A percentile compares a stretch with the other conserved stretches of the same genome.
phyloP scores from a whole-genome alignment of 1,139 yeast genomes.

The Hemisphaericaspora xylofermentans region DNA sequence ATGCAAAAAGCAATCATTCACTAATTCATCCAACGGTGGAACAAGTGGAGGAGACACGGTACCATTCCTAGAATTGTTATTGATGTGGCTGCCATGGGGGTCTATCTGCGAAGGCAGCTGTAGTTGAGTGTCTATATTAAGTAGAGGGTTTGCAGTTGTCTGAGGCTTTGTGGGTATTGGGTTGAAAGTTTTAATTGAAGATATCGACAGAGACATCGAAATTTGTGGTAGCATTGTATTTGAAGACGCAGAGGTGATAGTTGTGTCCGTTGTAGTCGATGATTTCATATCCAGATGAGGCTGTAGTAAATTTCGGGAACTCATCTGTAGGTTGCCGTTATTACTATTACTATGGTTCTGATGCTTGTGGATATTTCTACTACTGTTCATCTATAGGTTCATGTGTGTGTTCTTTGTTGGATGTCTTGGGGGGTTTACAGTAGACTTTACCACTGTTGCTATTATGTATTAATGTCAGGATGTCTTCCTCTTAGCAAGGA shows the following conservation, averaged over 20 bases:
- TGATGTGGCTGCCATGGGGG: neutral
- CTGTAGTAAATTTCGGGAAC: too few relatives aligned
- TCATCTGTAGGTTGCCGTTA: too few relatives aligned
- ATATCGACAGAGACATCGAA: conserved; percentile 2
- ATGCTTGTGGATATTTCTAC: neutral
- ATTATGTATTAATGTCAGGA: neutral
- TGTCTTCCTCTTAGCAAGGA: neutral
- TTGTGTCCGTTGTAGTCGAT: neutral
- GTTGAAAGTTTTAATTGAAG: conserved; percentile 2
- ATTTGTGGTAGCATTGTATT: neutral
- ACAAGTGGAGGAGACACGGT: neutral
- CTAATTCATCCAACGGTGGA: conserved; percentile 26
- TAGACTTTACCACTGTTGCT: too few relatives aligned
- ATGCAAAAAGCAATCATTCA: conserved; percentile 26
- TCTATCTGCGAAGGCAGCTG: neutral
- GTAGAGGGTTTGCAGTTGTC: neutral
- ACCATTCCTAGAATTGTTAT: neutral
- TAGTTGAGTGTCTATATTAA: neutral
- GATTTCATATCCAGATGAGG: neutral
- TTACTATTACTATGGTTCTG: neutral
- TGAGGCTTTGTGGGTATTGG: conserved; percentile 6
- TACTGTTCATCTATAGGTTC: neutral
- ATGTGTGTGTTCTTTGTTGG: neutral
- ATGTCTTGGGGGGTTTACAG: neutral
- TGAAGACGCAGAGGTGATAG: neutral